A percentile compares a stretch with the other conserved stretches of the same genome.
Evolutionary conservation across 345 rosid species (phyloP).

Genomic region (Luvunga scandens): DNA sequence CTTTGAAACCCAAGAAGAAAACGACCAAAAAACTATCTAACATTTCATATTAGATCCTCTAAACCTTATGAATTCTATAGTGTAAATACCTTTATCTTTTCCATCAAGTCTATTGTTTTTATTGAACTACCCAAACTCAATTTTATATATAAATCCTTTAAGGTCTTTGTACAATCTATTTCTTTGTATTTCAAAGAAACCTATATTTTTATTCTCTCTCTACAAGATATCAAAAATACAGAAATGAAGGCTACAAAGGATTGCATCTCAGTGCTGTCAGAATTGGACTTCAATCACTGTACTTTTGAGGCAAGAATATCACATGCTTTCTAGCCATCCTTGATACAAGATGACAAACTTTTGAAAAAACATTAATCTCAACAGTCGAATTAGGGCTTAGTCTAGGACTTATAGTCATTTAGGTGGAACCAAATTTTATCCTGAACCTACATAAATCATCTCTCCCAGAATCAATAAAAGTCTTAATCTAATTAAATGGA

Average conservation of each 20-base stretch:
- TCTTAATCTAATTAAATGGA: no score
- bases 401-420: no score
- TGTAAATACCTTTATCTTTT: not conserved
- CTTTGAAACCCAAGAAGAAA: not conserved
- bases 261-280: not conserved
- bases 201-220: no score
- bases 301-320: not conserved
- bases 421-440: no score
- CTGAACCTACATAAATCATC: no score
- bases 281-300: not conserved
- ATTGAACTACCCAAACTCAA: not conserved
- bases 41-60: not conserved
- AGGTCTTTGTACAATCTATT: not conserved
- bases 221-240: no score
- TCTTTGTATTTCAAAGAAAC: not conserved
- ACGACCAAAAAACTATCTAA: not conserved
- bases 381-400: rapidly evolving
- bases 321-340: no score
- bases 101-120: not conserved
- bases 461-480: no score
- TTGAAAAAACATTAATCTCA: not conserved
- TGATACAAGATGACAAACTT: not conserved
- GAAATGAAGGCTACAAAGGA: not conserved
- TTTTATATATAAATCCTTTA: not conserved
- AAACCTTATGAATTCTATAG: not conserved